Conservation (phyloP, 768 basidiomycete genomes). For the Gelatoporia subvermispora region DNA sequence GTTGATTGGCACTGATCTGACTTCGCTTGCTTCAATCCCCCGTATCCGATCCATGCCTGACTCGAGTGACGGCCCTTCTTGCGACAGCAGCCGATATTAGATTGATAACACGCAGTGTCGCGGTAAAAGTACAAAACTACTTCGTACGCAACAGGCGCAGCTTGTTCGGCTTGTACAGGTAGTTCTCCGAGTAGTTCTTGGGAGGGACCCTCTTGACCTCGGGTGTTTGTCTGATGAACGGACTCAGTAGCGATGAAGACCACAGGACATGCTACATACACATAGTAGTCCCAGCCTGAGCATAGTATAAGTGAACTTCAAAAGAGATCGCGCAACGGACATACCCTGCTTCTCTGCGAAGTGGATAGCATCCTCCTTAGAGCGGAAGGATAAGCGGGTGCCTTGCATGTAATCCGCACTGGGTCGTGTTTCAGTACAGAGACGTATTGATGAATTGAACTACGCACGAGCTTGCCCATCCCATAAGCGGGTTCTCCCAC, state of each 20-base stretch:
- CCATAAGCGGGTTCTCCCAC: slow-evolving; percentile 99
- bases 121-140: too few relatives aligned
- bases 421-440: neutral
- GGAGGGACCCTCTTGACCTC: slow-evolving; percentile 66
- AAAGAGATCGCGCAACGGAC: slow-evolving; percentile 7
- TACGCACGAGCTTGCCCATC: slow-evolving; percentile 89
- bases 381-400: slow-evolving; percentile 75
- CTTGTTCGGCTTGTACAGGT: slow-evolving; percentile 71
- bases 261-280: slow-evolving; percentile 44
- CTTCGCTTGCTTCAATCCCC: too few relatives aligned
- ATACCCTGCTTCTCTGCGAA: slow-evolving; percentile 96
- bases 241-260: neutral
- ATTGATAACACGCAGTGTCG: too few relatives aligned
- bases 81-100: too few relatives aligned
- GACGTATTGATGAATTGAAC: neutral
- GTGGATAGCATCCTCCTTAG: slow-evolving; percentile 86
- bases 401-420: slow-evolving; percentile 97
- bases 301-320: slow-evolving; percentile 7
- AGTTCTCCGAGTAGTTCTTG: slow-evolving; percentile 92
- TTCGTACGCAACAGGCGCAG: slow-evolving; percentile 87
- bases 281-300: slow-evolving; percentile 87
- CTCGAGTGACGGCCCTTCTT: too few relatives aligned
- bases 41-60: too few relatives aligned
- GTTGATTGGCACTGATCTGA: too few relatives aligned
- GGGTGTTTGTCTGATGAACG: slow-evolving; percentile 46